phyloP scores from a whole-genome alignment of 768 basidiomycete species.

The Cystobasidium tubakii region DNA sequence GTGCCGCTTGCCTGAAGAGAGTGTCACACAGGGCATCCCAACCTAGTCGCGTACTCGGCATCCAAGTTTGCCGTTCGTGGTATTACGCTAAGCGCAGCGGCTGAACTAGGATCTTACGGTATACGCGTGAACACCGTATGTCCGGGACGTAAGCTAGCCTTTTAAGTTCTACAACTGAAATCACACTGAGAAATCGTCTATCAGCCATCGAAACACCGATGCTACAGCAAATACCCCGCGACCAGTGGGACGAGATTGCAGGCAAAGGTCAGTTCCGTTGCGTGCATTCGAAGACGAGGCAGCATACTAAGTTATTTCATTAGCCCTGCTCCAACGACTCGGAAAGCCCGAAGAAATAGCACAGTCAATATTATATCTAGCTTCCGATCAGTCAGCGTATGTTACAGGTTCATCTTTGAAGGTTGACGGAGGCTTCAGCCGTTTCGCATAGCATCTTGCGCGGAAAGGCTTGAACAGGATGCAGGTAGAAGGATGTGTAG shows the following conservation, averaged over 20 bases:
- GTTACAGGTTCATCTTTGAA: conserved; percentile 33
- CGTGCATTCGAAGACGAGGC: background rate
- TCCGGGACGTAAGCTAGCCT: conserved; percentile 8
- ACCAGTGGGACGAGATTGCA: background rate
- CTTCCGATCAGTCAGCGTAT: conserved; percentile 37
- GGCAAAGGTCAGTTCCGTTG: background rate
- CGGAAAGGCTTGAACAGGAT: too few species aligned
- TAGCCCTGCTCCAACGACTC: conserved; percentile 17
- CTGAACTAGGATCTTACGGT: conserved; percentile 29
- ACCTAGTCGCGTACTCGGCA: background rate
- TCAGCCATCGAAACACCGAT: conserved; percentile 30
- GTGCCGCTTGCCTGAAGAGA: background rate
- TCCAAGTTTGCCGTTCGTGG: conserved; percentile 37
- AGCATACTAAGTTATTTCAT: background rate
- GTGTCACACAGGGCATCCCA: background rate
- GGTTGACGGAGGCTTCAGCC: background rate
- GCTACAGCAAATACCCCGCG: conserved; percentile 2
- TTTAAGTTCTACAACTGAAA: too few species aligned
- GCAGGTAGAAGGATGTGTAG: too few species aligned
- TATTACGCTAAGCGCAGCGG: conserved; percentile 33
- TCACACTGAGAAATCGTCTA: too few species aligned
- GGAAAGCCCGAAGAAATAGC: conserved; percentile 38
- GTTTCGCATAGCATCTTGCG: background rate
- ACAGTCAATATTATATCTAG: conserved; percentile 35
- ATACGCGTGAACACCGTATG: conserved; percentile 34